Percentiles rank a stretch among this genome's conserved stretches.
phyloP scores from a whole-genome alignment of 495 filamentous ascomycete species.

The Hyaloscypha bicolor region DNA sequence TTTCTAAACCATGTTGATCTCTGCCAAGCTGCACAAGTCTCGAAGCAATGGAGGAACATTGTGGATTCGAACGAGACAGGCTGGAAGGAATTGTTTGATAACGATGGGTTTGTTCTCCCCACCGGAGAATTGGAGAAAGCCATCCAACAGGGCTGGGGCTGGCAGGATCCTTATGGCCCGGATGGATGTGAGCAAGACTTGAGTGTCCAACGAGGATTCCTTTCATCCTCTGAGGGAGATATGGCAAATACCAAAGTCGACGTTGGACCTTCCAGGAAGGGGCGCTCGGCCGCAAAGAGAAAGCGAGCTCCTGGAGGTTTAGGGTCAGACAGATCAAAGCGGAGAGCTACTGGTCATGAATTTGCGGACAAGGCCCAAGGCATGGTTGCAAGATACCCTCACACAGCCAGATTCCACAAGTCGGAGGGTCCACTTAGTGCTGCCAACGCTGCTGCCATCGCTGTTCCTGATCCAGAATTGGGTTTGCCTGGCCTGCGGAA shows the following conservation, averaged over 20 bases:
- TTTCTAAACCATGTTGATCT: constrained; percentile 87
- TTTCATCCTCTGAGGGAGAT: constrained; percentile 47
- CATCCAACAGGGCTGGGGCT: constrained; percentile 97
- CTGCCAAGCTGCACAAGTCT: constrained; percentile 91
- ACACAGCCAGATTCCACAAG: constrained; percentile 30
- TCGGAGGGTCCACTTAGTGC: constrained; percentile 85
- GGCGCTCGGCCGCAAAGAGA: constrained; percentile 30
- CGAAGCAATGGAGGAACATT: constrained; percentile 88
- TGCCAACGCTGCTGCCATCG: constrained; percentile 76
- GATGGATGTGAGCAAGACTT: constrained; percentile 83
- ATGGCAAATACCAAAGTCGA: constrained; percentile 19
- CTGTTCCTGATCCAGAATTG: constrained; percentile 78
- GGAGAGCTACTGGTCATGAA: constrained; percentile 25
- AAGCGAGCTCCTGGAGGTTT: constrained; percentile 30
- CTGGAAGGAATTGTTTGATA: constrained; percentile 92
- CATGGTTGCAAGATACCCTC: constrained; percentile 20
- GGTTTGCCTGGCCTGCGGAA: constrained; percentile 77
- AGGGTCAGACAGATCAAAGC: constrained; percentile 26
- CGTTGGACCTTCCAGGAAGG: constrained; percentile 15
- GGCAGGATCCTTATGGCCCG: constrained; percentile 80
- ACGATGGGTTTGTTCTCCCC: constrained; percentile 76
- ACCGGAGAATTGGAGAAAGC: constrained; percentile 84
- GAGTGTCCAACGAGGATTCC: constrained; percentile 43
- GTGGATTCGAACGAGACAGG: constrained; percentile 90
- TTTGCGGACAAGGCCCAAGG: constrained; percentile 26